Evolutionary conservation across 1,284 basidiomycete genomes (phyloP).

Genomic region (Fistulinella staudtii): DNA sequence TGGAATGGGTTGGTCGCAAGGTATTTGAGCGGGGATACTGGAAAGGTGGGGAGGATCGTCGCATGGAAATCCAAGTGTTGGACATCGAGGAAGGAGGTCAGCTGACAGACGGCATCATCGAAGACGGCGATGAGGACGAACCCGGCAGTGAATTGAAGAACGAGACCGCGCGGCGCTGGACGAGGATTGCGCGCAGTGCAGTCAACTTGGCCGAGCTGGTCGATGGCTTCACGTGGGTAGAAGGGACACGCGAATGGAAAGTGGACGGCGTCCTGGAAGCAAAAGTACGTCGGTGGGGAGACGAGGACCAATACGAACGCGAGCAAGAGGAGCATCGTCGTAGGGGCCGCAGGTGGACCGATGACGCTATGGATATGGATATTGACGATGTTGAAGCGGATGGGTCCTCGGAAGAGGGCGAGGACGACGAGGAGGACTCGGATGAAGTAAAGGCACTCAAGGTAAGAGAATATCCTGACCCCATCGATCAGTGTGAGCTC

Average conservation of each 20-base stretch:
- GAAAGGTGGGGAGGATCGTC: slow-evolving; percentile 64
- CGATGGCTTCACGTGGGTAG: slow-evolving; percentile 72
- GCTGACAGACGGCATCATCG: slow-evolving; percentile 73
- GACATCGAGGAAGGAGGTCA: slow-evolving; percentile 55
- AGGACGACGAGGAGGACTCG: slow-evolving; percentile 62
- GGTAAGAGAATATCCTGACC: slow-evolving; percentile 38
- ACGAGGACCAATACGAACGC: slow-evolving; percentile 57
- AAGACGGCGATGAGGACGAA: slow-evolving; percentile 64
- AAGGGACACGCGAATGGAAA: slow-evolving; percentile 59
- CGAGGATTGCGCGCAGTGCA: slow-evolving; percentile 69
- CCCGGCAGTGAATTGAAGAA: slow-evolving; percentile 23
- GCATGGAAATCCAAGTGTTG: slow-evolving; percentile 79
- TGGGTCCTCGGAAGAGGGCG: slow-evolving; percentile 43
- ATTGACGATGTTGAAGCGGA: slow-evolving; percentile 40
- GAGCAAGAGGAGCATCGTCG: slow-evolving; percentile 68
- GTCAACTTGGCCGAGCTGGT: slow-evolving; percentile 68
- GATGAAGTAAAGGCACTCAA: slow-evolving; percentile 76
- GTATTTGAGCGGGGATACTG: slow-evolving; percentile 92
- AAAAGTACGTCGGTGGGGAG: slow-evolving; percentile 69
- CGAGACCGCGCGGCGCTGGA: slow-evolving; percentile 55
- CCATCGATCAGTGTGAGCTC: slow-evolving; percentile 3
- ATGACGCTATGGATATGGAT: slow-evolving; percentile 70
- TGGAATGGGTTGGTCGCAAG: slow-evolving; percentile 89
- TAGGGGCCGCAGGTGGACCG: slow-evolving; percentile 56
- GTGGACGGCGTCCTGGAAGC: slow-evolving; percentile 64